Evolutionary conservation across 179 eudicot species (phyloP).

Genomic region (Beta lomatogona): DNA sequence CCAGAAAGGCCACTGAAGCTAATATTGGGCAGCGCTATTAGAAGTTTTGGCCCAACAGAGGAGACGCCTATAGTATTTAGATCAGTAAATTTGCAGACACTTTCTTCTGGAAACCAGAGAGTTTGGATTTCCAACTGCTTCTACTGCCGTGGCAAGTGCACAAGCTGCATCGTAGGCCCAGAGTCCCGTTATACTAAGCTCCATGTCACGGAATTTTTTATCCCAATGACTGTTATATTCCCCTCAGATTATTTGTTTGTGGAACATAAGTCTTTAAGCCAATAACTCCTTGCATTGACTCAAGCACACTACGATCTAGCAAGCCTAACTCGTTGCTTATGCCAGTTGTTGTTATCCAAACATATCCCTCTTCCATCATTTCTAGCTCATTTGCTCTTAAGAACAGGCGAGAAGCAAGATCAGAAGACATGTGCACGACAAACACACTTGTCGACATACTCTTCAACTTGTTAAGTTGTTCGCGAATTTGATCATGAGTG

Average conservation of each 20-base stretch:
- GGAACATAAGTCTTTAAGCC: conserved; percentile 46
- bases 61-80: conserved; percentile 24
- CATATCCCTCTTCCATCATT: conserved; percentile 49
- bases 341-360: conserved; percentile 46
- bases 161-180: conserved; percentile 61
- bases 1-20: conserved; percentile 41
- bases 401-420: conserved; percentile 41
- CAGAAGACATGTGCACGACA: conserved; percentile 44
- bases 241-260: conserved; percentile 23
- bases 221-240: conserved; percentile 30
- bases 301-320: conserved; percentile 13
- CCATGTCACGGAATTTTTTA: conserved; percentile 16
- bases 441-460: conserved; percentile 44
- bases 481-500: conserved; percentile 32
- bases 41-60: conserved; percentile 34
- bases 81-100: conserved; percentile 17
- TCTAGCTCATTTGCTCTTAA: conserved; percentile 30
- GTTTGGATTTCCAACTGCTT: conserved; percentile 30
- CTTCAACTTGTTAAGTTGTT: conserved; percentile 40
- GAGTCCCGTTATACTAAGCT: conserved; percentile 36
- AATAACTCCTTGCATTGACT: conserved; percentile 61
- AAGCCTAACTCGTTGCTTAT: conserved; percentile 27
- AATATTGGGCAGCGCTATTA: conserved; percentile 22
- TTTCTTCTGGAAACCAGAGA: not conserved
- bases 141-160: conserved; percentile 56